Conservation (phyloP, 163 green algal genomes). For the Scenedesmus sp. region DNA sequence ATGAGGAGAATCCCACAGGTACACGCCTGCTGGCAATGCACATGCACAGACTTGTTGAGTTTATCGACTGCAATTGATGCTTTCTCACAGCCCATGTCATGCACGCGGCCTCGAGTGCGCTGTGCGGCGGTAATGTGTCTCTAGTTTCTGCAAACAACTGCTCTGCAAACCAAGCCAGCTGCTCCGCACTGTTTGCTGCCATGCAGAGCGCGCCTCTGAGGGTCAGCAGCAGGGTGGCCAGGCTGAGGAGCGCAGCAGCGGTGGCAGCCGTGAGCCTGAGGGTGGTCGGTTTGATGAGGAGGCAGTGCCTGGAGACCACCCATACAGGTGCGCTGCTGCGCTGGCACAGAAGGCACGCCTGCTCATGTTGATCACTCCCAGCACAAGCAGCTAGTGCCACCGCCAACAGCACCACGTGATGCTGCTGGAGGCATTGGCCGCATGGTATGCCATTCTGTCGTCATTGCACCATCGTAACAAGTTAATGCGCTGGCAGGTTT, state of each 20-base stretch:
- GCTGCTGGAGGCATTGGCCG: too few relatives aligned
- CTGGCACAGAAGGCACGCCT: not conserved
- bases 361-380: too few relatives aligned
- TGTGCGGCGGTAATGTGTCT: too few relatives aligned
- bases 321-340: not conserved
- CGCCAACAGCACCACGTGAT: too few relatives aligned
- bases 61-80: too few relatives aligned
- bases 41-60: not conserved
- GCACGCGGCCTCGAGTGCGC: too few relatives aligned
- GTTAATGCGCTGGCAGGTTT: too few relatives aligned
- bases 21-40: not conserved
- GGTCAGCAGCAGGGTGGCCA: not conserved
- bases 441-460: too few relatives aligned
- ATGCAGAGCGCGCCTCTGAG: conserved; percentile 3
- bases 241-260: not conserved
- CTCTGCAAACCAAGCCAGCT: not conserved
- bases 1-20: not conserved
- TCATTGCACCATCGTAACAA: too few relatives aligned
- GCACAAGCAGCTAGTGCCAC: too few relatives aligned
- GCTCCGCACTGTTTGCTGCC: not conserved
- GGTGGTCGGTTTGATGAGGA: conserved; percentile 28
- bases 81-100: too few relatives aligned
- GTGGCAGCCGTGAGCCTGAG: not conserved
- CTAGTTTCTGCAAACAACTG: too few relatives aligned
- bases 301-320: not conserved